phyloP scores from a whole-genome alignment of 2,329 filamentous ascomycete species.

The Davidsoniella neocaledoniae region DNA sequence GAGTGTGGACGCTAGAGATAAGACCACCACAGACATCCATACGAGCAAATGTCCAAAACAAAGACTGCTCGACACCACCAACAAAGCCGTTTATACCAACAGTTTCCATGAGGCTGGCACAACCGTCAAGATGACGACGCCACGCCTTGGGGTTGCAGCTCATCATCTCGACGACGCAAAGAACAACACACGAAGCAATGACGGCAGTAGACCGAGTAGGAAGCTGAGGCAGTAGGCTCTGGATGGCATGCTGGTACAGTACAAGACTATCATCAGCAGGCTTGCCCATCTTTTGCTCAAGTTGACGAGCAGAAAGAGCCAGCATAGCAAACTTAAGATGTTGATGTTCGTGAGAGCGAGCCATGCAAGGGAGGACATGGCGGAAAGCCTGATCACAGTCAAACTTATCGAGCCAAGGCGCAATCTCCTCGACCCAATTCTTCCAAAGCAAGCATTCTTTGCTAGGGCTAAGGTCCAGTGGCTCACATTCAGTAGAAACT shows the following conservation, averaged over 20 bases:
- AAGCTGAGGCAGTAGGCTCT: constrained; percentile 29
- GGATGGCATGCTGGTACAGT: constrained; percentile 34
- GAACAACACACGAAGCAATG: constrained; percentile 34
- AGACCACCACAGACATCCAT: constrained; percentile 39
- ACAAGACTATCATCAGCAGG: constrained; percentile 20
- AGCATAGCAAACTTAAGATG: constrained; percentile 32
- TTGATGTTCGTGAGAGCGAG: constrained; percentile 21
- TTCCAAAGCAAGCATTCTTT: constrained; percentile 23
- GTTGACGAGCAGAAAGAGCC: constrained; percentile 33
- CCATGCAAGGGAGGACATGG: constrained; percentile 29
- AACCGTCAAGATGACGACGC: constrained; percentile 34
- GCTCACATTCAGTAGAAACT: neutral
- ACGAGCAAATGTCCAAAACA: constrained; percentile 38
- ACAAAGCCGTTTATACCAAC: constrained; percentile 34
- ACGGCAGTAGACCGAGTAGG: constrained; percentile 30
- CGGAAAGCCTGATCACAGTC: constrained; percentile 32
- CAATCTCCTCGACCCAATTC: constrained; percentile 26
- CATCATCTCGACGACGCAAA: constrained; percentile 39
- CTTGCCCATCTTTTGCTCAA: constrained; percentile 25
- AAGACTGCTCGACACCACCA: constrained; percentile 30
- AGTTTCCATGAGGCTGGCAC: constrained; percentile 31
- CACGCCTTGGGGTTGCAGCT: constrained; percentile 31
- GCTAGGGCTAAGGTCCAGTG: constrained; percentile 8
- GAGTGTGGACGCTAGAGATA: constrained; percentile 32
- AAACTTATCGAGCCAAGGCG: constrained; percentile 35